These are phyloP conservation scores for Aciculoconidium aculeatum DNA, from an alignment of 805 yeast genomes.

Conservation along the genomic window DNA sequence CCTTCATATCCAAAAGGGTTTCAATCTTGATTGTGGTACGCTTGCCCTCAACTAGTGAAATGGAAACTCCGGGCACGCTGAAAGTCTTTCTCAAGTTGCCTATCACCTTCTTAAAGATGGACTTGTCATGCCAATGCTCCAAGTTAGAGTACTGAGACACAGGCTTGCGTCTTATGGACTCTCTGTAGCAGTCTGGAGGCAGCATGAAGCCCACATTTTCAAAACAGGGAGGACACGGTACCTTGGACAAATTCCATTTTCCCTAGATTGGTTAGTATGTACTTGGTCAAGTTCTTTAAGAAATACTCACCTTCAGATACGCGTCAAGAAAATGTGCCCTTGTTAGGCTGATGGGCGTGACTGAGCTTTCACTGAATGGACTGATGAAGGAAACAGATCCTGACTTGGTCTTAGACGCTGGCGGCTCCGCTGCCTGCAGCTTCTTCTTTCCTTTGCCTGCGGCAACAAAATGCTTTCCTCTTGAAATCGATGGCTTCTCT, in stretches of 20 bases:
- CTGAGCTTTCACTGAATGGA: conserved; percentile 13
- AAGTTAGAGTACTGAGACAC: conserved; percentile 35
- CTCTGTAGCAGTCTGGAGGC: conserved; percentile 57
- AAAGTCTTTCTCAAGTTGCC: conserved; percentile 35
- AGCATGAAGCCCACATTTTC: conserved; percentile 40
- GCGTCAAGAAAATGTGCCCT: conserved; percentile 50
- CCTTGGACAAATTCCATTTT: conserved; percentile 48
- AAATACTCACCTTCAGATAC: conserved; percentile 38
- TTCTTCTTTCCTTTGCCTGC: too few species aligned
- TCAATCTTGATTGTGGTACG: conserved; percentile 47
- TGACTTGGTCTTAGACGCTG: neutral
- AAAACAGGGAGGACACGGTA: conserved; percentile 53
- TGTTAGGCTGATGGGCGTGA: conserved; percentile 26
- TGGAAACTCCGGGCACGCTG: conserved; percentile 47
- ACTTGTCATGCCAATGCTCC: conserved; percentile 44
- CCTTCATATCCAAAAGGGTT: conserved; percentile 41
- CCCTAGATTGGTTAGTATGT: conserved; percentile 34
- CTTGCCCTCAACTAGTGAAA: conserved; percentile 49
- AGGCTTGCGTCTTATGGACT: conserved; percentile 37
- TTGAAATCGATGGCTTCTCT: too few species aligned
- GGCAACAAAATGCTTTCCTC: too few species aligned
- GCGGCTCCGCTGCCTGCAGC: neutral
- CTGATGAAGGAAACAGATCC: conserved; percentile 12
- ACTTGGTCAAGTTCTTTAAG: neutral
- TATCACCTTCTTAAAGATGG: conserved; percentile 33